Percentiles rank a stretch among this genome's conserved stretches.
These are phyloP conservation scores for Sporobolomyces phaffii DNA, from an alignment of 768 basidiomycete species.

Conservation along the genomic window DNA sequence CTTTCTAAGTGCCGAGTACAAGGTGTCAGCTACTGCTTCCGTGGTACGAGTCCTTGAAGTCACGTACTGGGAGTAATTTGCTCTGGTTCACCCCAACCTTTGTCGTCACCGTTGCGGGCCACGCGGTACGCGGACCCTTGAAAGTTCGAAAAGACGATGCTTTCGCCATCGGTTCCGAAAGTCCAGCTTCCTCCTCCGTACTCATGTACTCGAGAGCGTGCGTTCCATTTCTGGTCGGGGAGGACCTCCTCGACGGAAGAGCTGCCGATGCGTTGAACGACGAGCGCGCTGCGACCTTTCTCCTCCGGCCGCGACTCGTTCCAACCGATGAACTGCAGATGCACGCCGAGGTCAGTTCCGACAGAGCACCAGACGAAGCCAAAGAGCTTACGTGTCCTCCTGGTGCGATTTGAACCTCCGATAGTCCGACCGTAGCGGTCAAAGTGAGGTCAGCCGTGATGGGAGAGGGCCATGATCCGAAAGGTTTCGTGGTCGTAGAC, in stretches of 20 bases:
- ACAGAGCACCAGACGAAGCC: neutral
- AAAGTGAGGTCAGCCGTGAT: conserved; percentile 55
- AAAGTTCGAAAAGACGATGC: conserved; percentile 58
- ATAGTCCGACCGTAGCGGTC: conserved; percentile 44
- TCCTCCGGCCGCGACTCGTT: conserved; percentile 60
- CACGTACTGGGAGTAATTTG: conserved; percentile 61
- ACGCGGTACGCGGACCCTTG: conserved; percentile 53
- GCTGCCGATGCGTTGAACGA: conserved; percentile 48
- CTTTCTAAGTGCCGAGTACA: conserved; percentile 47
- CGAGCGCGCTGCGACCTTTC: conserved; percentile 56
- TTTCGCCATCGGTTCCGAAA: conserved; percentile 51
- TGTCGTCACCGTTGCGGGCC: conserved; percentile 39
- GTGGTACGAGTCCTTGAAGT: too few species aligned
- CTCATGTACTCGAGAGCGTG: conserved; percentile 47
- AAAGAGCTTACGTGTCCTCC: conserved; percentile 40
- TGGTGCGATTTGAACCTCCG: conserved; percentile 57
- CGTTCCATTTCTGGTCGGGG: conserved; percentile 56
- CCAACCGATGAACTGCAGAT: conserved; percentile 50
- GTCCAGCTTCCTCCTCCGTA: conserved; percentile 62
- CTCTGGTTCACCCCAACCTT: conserved; percentile 44
- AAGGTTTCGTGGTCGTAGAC: conserved; percentile 50
- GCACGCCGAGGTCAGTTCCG: neutral
- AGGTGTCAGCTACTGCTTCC: neutral
- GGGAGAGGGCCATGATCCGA: conserved; percentile 60
- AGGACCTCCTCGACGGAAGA: conserved; percentile 52